Percentiles rank a stretch among this genome's conserved stretches.
Conservation (phyloP, 108 stramenopile genomes). For the Bacterosira constricta region DNA sequence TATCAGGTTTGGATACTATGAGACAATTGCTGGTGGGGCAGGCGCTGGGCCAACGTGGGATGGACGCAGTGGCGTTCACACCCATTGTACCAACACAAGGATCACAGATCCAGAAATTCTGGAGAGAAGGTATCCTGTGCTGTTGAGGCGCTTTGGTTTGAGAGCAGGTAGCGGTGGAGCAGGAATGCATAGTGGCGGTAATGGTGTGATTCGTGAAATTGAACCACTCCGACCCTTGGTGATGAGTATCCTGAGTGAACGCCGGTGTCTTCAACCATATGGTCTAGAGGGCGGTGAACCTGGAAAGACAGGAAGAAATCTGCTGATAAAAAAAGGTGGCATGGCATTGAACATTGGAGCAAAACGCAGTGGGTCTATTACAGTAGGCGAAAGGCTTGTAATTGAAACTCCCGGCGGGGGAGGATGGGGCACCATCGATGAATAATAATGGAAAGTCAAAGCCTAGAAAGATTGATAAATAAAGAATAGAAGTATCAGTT, state of each 20-base stretch:
- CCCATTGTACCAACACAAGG: constrained; percentile 99
- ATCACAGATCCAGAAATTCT: constrained; percentile 99
- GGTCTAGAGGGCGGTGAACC: constrained; percentile 93
- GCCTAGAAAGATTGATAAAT: too few relatives aligned
- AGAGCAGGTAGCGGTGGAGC: constrained; percentile 92
- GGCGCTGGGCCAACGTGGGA: constrained; percentile 98
- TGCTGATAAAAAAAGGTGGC: constrained; percentile 75
- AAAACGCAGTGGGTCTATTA: constrained; percentile 82
- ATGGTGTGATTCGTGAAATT: constrained; percentile 94
- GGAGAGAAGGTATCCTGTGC: constrained; percentile 94
- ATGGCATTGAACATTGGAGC: constrained; percentile 92
- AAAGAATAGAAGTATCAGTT: too few relatives aligned
- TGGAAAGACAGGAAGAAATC: constrained; percentile 86
- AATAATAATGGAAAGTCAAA: too few relatives aligned
- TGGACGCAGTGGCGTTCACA: constrained; percentile 96
- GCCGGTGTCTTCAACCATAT: constrained; percentile 92
- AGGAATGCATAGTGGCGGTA: constrained; percentile 91
- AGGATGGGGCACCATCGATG: constrained; percentile 77
- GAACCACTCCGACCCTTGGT: constrained; percentile 92
- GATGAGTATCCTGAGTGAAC: constrained; percentile 95
- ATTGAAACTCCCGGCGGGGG: constrained; percentile 94
- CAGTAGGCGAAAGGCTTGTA: constrained; percentile 84
- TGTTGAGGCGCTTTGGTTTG: constrained; percentile 89
- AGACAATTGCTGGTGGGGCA: constrained; percentile 99
- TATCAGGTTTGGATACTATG: constrained; percentile 93